Percentiles rank a stretch among this genome's conserved stretches.
Evolutionary conservation across 1,284 basidiomycete genomes (phyloP).

Genomic region (Golubevia sp.): DNA sequence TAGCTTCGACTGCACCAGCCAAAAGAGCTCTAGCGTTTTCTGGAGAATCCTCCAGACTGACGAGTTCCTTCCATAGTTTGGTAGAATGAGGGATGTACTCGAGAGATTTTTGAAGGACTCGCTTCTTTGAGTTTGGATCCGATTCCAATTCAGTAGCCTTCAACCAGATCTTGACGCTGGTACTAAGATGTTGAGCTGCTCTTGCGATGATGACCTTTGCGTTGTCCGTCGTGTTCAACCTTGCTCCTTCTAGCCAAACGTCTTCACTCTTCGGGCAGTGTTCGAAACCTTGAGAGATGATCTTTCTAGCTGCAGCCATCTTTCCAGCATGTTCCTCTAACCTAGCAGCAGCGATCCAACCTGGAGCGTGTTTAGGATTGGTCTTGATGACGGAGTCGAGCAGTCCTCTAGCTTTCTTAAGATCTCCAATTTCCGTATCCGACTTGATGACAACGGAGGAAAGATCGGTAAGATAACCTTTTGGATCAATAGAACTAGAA

Average conservation of each 20-base stretch:
- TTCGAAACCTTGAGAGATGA: conserved; percentile 57
- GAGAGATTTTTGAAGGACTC: conserved; percentile 48
- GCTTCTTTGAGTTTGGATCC: conserved; percentile 48
- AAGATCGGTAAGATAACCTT: conserved; percentile 55
- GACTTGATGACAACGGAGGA: conserved; percentile 45
- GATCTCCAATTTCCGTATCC: conserved; percentile 56
- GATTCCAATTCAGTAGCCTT: conserved; percentile 49
- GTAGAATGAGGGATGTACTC: conserved; percentile 56
- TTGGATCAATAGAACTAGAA: conserved; percentile 49
- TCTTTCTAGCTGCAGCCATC: conserved; percentile 52
- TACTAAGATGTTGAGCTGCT: conserved; percentile 31
- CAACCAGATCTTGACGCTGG: conserved; percentile 57
- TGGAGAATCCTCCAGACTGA: conserved; percentile 52
- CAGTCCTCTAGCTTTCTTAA: conserved; percentile 54
- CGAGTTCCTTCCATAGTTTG: conserved; percentile 59
- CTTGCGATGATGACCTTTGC: conserved; percentile 56
- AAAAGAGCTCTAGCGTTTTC: conserved; percentile 49
- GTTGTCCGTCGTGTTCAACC: conserved; percentile 50
- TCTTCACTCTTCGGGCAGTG: conserved; percentile 54
- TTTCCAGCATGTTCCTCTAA: conserved; percentile 60
- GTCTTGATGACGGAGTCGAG: conserved; percentile 58
- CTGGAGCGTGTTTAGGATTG: conserved; percentile 57
- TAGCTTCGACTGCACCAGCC: conserved; percentile 46
- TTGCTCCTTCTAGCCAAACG: conserved; percentile 58
- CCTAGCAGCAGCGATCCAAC: conserved; percentile 58